phyloP scores from a whole-genome alignment of 768 basidiomycete genomes.

The Phaeolepiota aurea region DNA sequence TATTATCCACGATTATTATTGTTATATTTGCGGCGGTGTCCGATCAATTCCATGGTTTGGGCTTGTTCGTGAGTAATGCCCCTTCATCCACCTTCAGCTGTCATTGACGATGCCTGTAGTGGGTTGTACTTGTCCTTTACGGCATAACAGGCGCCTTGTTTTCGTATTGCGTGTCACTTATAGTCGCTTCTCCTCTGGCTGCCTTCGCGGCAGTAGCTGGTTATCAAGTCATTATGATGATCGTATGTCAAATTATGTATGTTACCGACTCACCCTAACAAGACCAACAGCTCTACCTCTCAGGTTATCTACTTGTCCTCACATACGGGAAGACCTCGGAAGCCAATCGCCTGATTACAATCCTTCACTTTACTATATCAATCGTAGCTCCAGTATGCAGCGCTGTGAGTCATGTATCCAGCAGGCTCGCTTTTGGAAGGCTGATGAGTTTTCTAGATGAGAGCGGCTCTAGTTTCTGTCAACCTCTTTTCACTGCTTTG shows the following conservation, averaged over 20 bases:
- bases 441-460: conserved; percentile 38
- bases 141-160: conserved; percentile 63
- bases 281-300: conserved; percentile 44
- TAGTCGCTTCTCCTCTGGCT: conserved; percentile 57
- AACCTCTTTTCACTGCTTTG: conserved; percentile 74
- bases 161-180: conserved; percentile 55
- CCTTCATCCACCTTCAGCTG: neutral
- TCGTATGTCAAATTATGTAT: conserved; percentile 34
- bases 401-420: conserved; percentile 37
- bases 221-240: conserved; percentile 64
- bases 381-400: conserved; percentile 62
- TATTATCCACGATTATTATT: conserved; percentile 56
- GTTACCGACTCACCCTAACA: neutral
- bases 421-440: too few species aligned
- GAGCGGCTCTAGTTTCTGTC: conserved; percentile 66
- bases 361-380: conserved; percentile 64
- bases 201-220: conserved; percentile 69
- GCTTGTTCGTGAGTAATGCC: conserved; percentile 43
- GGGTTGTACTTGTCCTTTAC: conserved; percentile 64
- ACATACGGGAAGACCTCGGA: conserved; percentile 62
- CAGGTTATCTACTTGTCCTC: conserved; percentile 61
- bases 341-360: conserved; percentile 45
- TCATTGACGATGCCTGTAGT: conserved; percentile 36
- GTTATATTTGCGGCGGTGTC: conserved; percentile 51
- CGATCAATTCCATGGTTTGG: conserved; percentile 61